Evolutionary conservation across 164 flowering plant genomes (phyloP), one percentile per base, ranked within the genome.

Genomic region (Malania oleifera): DNA sequence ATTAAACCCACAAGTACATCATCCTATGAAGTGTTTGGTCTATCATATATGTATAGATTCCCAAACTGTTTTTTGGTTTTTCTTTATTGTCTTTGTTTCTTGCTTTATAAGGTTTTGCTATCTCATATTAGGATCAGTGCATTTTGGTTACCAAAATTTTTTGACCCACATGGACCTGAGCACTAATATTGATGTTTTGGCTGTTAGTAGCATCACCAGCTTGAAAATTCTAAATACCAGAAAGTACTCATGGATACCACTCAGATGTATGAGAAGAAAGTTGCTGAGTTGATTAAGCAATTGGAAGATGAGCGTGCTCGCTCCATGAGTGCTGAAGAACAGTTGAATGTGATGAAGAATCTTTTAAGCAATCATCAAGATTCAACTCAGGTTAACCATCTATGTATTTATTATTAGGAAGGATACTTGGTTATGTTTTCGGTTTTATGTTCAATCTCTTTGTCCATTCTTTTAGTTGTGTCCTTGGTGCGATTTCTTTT

Each of bases 181-280:
- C 18, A 31, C 60, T 79, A 51, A 65, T 47, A 45, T 20, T 67
- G 19, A 35, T 64, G 23, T 50, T 63, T 65, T 73, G 56, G 20
- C 58, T 59, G 71, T 53, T 72, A 55, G 65, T 67, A 84, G 89
- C 71, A 73, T 66, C 56, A 52, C 48, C 82, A 81, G 64, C 74
- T 70, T 35, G 90, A 87, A 62, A 73, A 54, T 60, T 82, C 80
- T 41, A 51, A 53, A 35, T 76, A 81, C 66, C 87, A 80, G 59
- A 77, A 68, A 65, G 77, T 69, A 70, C 84, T 87, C 66, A 76
- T 77, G 17, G 95, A 87, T 31, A 77, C 84, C 52, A 78, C 79
- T 59, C 75, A 80, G 61, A 75, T 72, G 73, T 84, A 85, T 71
- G 92, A 87, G 76, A 71, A 73, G 63, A 82, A 80, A 75, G 69